Conservation (phyloP, 345 rosid genomes). For the Eucalyptus pumila region DNA sequence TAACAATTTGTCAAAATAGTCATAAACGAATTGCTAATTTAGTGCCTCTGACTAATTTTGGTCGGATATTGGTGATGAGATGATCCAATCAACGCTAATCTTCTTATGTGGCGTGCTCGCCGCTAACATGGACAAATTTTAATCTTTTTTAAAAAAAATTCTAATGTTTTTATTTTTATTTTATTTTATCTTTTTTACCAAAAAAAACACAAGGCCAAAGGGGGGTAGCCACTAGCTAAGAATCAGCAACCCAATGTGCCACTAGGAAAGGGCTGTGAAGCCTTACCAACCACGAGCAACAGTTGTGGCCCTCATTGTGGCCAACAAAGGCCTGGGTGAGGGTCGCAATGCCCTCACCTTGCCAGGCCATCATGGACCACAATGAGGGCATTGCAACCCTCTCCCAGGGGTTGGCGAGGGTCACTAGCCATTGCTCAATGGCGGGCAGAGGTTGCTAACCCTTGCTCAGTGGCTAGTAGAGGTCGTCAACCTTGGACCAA, state of each 20-base stretch:
- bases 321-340: rapidly evolving
- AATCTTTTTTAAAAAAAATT: no score
- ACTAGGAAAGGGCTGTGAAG: rapidly evolving
- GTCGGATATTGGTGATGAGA: neutral
- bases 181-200: neutral
- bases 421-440: neutral
- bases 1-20: neutral
- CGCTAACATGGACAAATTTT: no score
- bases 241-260: rapidly evolving
- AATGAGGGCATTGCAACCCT: no score
- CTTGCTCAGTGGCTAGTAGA: rapidly evolving
- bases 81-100: neutral
- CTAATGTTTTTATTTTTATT: rapidly evolving
- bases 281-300: neutral
- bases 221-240: neutral
- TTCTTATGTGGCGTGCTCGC: rapidly evolving
- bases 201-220: rapidly evolving
- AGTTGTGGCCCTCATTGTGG: neutral
- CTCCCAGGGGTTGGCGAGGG: rapidly evolving
- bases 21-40: neutral
- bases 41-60: neutral
- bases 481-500: rapidly evolving
- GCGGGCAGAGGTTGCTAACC: rapidly evolving
- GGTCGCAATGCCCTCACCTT: neutral
- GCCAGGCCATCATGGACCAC: neutral